A percentile compares a stretch with the other conserved stretches of the same genome.
phyloP scores from a whole-genome alignment of 1,139 yeast genomes.

The Schizosaccharomyces versatilis region DNA sequence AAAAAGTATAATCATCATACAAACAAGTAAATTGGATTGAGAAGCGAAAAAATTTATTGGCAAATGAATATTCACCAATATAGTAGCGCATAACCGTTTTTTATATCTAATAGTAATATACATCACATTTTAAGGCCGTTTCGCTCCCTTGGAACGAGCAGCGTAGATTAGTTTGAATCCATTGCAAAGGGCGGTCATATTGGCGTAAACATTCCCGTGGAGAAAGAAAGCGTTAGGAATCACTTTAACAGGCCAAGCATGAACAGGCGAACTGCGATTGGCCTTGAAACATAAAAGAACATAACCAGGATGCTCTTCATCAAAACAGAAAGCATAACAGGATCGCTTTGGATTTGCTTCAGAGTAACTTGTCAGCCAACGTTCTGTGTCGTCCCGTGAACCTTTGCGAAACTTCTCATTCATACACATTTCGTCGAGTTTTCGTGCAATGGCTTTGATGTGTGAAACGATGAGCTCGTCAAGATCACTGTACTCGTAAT shows the following conservation, averaged over 20 bases:
- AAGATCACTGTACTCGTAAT: conserved; percentile 47
- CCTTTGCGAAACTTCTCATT: conserved; percentile 82
- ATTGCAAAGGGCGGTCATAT: conserved; percentile 68
- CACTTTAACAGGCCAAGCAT: conserved; percentile 77
- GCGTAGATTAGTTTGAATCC: conserved; percentile 51
- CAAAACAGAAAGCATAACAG: conserved; percentile 77
- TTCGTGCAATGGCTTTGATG: conserved; percentile 62
- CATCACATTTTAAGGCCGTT: background rate
- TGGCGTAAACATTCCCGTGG: conserved; percentile 54
- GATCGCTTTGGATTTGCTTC: conserved; percentile 79
- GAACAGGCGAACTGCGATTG: conserved; percentile 46
- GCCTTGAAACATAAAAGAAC: conserved; percentile 66
- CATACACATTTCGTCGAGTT: conserved; percentile 63
- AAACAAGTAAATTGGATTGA: background rate
- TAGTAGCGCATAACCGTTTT: background rate
- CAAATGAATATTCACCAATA: background rate
- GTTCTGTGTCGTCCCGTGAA: conserved; percentile 42
- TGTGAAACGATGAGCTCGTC: conserved; percentile 85
- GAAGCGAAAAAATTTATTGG: too few species aligned
- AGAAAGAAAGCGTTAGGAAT: conserved; percentile 59
- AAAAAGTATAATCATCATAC: background rate
- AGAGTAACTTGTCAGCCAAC: conserved; percentile 74
- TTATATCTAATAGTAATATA: background rate
- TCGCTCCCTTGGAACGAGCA: background rate
- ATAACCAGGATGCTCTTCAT: conserved; percentile 83